A percentile compares a stretch with the other conserved stretches of the same genome.
phyloP scores from a whole-genome alignment of 2,329 filamentous ascomycete species.

The Colletotrichum liriopes region DNA sequence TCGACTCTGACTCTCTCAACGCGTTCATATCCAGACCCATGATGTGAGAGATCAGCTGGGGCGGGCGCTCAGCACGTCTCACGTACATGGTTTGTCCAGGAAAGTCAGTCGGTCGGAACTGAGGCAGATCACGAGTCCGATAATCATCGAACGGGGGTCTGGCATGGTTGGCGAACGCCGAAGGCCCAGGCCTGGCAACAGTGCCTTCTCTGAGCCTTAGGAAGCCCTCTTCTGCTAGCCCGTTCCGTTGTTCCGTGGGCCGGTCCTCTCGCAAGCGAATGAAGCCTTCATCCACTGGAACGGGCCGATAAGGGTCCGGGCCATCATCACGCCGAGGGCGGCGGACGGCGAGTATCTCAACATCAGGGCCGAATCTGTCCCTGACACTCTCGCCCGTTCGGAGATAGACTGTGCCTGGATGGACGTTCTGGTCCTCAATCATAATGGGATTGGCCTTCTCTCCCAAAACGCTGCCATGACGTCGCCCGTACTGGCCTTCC shows the following conservation, averaged over 20 bases:
- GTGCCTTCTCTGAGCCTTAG: conserved; percentile 33
- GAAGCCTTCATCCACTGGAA: conserved; percentile 32
- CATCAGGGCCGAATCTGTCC: conserved; percentile 38
- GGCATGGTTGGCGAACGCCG: neutral
- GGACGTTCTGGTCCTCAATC: conserved; percentile 57
- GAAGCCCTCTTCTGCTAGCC: conserved; percentile 36
- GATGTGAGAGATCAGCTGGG: conserved; percentile 11
- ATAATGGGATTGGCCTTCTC: conserved; percentile 52
- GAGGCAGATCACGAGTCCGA: neutral
- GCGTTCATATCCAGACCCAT: neutral
- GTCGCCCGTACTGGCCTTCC: neutral
- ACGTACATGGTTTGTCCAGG: conserved; percentile 30
- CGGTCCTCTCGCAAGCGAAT: conserved; percentile 34
- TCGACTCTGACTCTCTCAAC: conserved; percentile 2
- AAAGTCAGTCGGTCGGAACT: conserved; percentile 1
- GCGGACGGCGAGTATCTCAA: conserved; percentile 40
- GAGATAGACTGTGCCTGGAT: conserved; percentile 36
- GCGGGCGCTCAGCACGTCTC: conserved; percentile 24
- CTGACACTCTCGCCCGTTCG: conserved; percentile 55
- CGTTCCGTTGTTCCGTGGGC: conserved; percentile 12
- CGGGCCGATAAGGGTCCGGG: conserved; percentile 1
- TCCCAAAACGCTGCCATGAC: conserved; percentile 42
- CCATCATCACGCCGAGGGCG: conserved; percentile 31
- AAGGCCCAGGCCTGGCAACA: conserved; percentile 3
- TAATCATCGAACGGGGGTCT: neutral